Evolutionary conservation across 2,329 filamentous ascomycete species (phyloP), one percentile per base, ranked within the genome.

Genomic region (Penicillium sp.): DNA sequence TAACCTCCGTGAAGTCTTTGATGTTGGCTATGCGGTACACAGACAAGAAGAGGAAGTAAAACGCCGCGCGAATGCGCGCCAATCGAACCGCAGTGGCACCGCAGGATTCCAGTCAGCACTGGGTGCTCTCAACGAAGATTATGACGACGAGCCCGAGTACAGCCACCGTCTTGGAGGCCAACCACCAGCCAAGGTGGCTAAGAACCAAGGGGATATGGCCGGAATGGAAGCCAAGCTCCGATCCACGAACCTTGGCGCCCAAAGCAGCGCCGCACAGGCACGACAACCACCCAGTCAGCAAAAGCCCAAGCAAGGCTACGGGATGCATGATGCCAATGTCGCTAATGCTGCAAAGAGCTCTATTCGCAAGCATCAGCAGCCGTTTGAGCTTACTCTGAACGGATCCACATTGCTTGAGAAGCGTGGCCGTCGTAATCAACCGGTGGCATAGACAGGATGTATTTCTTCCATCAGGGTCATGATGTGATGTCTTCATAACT

Each of bases 1-100:
- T 76, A 97, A 97, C 72, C 81, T 99, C 13, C 91, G 94, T 59
- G 94, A 99, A 75, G 93, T 97, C 2, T 99, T 99, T 66, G 94
- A 99, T 70, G 93, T 99, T 49, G 89, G 91, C n/a, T 99, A 99
- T 70, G 93, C 94, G 9, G 94, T 99, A 9, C 94, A 97, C 73
- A 84, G 94, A 47, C 92, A 97, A 75, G 94, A 97, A 76, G 94
- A 99, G 73, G 94, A 97, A 75, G 88, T 86, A 68, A 97, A 97
- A 79, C 87, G 92, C 54, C 86, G 91, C 63, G 96, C 95, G 75
- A 90, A 95, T 70, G 84, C 93, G 67, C 80, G 85, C 78, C 81
- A 93, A 81, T 84, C 89, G 67, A 81, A 89, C 79, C 73, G 88
- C 69, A 77, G 87, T 61, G 71, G 82, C 25, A 81, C 77, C 7